A percentile compares a stretch with the other conserved stretches of the same genome.
Evolutionary conservation across 495 filamentous ascomycete species (phyloP).

Genomic region (Xylaria flabelliformis): DNA sequence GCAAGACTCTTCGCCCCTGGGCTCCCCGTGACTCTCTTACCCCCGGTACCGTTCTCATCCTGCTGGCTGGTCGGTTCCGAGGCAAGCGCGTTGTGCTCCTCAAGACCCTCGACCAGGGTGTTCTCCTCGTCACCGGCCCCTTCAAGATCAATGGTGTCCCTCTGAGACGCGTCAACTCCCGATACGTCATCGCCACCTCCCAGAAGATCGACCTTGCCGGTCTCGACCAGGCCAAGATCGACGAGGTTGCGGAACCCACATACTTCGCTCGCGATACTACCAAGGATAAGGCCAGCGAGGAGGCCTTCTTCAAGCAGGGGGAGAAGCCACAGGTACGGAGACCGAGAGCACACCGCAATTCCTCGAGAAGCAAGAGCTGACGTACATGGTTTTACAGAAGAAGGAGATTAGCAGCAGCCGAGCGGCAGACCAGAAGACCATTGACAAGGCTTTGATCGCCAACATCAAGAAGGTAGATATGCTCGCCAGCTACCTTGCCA

Average conservation of each 20-base stretch:
- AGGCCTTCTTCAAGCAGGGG: slow-evolving; percentile 98
- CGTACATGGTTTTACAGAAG: slow-evolving; percentile 69
- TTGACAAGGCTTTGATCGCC: slow-evolving; percentile 91
- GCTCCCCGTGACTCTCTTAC: slow-evolving; percentile 83
- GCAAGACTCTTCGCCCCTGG: slow-evolving; percentile 88
- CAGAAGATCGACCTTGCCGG: slow-evolving; percentile 84
- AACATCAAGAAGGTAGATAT: slow-evolving; percentile 95
- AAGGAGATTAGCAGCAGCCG: slow-evolving; percentile 89
- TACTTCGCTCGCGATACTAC: slow-evolving; percentile 97
- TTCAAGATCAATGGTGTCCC: slow-evolving; percentile 99
- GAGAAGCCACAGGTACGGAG: slow-evolving; percentile 90
- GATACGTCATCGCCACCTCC: slow-evolving; percentile 98
- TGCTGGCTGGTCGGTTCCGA: slow-evolving; percentile 99
- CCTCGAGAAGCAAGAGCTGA: slow-evolving; percentile 14
- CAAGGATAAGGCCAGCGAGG: slow-evolving; percentile 86
- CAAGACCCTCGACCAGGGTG: slow-evolving; percentile 93
- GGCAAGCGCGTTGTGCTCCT: slow-evolving; percentile 99
- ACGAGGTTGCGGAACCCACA: slow-evolving; percentile 80
- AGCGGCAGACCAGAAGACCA: slow-evolving; percentile 93
- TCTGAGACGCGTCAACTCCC: slow-evolving; percentile 94
- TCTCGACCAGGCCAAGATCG: slow-evolving; percentile 79
- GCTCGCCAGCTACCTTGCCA: slow-evolving; percentile 86
- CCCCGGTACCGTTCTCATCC: slow-evolving; percentile 94
- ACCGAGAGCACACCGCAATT: slow-evolving; percentile 11
- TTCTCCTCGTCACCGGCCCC: slow-evolving; percentile 97